Conservation (phyloP, 202 grass and related monocot genomes). For the Digitaria exilis region DNA sequence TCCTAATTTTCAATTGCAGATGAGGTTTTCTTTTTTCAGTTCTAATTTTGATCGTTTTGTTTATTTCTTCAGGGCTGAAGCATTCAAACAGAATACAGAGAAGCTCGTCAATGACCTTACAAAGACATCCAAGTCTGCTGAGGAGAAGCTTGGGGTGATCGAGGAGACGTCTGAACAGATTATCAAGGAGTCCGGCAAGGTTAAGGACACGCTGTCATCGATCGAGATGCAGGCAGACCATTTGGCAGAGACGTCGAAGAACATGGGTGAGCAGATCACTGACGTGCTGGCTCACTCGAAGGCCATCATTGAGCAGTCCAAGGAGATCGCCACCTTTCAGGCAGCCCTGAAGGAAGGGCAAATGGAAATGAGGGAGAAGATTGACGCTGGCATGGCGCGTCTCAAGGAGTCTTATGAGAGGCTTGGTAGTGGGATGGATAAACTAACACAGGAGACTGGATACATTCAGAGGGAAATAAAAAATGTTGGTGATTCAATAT, state of each 20-base stretch:
- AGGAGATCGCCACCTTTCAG: slow-evolving; percentile 55
- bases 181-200: slow-evolving; percentile 51
- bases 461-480: slow-evolving; percentile 64
- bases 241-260: slow-evolving; percentile 42
- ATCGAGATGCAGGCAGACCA: slow-evolving; percentile 51
- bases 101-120: slow-evolving; percentile 74
- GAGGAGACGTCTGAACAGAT: slow-evolving; percentile 60
- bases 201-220: slow-evolving; percentile 55
- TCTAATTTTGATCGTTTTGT: background rate
- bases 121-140: slow-evolving; percentile 59
- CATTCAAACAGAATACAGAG: slow-evolving; percentile 79
- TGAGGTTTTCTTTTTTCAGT: background rate
- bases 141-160: slow-evolving; percentile 75
- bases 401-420: slow-evolving; percentile 62
- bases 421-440: slow-evolving; percentile 65
- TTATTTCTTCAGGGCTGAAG: slow-evolving; percentile 62
- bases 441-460: slow-evolving; percentile 52
- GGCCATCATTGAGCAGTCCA: slow-evolving; percentile 53
- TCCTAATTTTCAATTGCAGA: background rate
- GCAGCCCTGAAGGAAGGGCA: slow-evolving; percentile 58
- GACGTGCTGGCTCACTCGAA: slow-evolving; percentile 56
- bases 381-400: slow-evolving; percentile 52
- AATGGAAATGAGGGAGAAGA: slow-evolving; percentile 57
- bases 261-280: slow-evolving; percentile 49
- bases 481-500: slow-evolving; percentile 53